Percentiles rank a stretch among this genome's conserved stretches.
Conservation (phyloP, 257 asterid genomes). For the Thymus quinquecostatus region DNA sequence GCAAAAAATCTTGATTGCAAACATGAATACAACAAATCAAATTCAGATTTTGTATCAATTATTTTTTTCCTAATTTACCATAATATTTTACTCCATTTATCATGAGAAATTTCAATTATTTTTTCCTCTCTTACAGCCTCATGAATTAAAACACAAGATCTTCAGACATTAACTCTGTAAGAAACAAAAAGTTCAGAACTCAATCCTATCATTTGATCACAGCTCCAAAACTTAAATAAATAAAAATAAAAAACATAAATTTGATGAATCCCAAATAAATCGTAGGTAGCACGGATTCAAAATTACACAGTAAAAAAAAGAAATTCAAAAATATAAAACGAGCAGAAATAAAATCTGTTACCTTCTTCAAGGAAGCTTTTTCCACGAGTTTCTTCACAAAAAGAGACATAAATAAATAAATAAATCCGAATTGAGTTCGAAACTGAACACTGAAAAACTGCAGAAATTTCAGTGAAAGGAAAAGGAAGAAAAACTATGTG, state of each 20-base stretch:
- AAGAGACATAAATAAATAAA: slow-evolving; percentile 36
- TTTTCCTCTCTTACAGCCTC: neutral
- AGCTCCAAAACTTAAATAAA: neutral
- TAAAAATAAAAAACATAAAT: neutral
- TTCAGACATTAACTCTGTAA: neutral
- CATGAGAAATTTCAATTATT: neutral
- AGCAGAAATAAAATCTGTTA: slow-evolving; percentile 22
- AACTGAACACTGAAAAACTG: slow-evolving; percentile 6
- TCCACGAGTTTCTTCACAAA: slow-evolving; percentile 90
- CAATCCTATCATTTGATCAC: neutral
- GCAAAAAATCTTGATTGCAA: slow-evolving; percentile 6
- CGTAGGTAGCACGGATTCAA: too few relatives aligned
- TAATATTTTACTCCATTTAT: slow-evolving; percentile 23
- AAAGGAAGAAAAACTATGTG: neutral
- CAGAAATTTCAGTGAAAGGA: slow-evolving; percentile 11
- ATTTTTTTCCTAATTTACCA: slow-evolving; percentile 22
- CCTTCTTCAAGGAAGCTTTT: slow-evolving; percentile 91
- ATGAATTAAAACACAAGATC: slow-evolving; percentile 22
- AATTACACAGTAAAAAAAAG: neutral
- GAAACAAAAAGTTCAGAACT: neutral
- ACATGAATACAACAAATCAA: slow-evolving; percentile 32
- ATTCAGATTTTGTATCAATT: slow-evolving; percentile 25
- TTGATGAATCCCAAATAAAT: slow-evolving; percentile 3
- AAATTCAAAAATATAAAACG: neutral
- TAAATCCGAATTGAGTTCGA: neutral